Evolutionary conservation across 2,329 filamentous ascomycete genomes (phyloP).

Genomic region (Paecilomyces niveus): DNA sequence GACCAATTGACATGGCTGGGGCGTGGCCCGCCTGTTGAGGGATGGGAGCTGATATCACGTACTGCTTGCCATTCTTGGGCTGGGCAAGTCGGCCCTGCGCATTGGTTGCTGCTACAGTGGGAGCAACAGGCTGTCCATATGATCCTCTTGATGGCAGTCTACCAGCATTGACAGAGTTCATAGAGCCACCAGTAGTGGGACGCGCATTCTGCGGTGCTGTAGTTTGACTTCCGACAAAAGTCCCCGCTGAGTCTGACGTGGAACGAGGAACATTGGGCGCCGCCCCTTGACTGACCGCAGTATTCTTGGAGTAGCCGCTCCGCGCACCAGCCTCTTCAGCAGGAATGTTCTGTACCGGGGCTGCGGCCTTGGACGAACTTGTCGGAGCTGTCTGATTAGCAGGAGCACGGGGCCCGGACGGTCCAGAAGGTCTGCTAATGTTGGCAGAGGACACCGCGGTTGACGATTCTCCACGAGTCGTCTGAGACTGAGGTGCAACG

Average conservation of each 20-base stretch:
- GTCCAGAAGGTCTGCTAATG: slow-evolving; percentile 12
- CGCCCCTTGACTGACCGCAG: slow-evolving; percentile 19
- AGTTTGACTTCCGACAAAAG: slow-evolving; percentile 41
- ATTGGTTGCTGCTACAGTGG: slow-evolving; percentile 80
- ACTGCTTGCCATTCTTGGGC: slow-evolving; percentile 58
- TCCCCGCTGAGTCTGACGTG: slow-evolving; percentile 51
- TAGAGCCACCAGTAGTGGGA: slow-evolving; percentile 75
- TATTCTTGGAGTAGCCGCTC: slow-evolving; percentile 9
- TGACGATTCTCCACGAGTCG: slow-evolving; percentile 57
- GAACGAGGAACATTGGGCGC: slow-evolving; percentile 47
- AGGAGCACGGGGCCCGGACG: slow-evolving; percentile 40
- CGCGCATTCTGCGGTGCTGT: slow-evolving; percentile 45
- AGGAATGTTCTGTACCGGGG: slow-evolving; percentile 23
- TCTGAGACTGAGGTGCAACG: slow-evolving; percentile 82
- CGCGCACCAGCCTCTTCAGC: slow-evolving; percentile 3
- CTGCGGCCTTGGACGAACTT: slow-evolving; percentile 32
- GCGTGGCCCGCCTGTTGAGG: slow-evolving; percentile 46
- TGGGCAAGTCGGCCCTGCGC: slow-evolving; percentile 86
- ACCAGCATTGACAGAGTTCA: slow-evolving; percentile 55
- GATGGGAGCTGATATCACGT: slow-evolving; percentile 64
- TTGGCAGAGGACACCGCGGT: slow-evolving; percentile 4
- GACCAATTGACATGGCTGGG: slow-evolving; percentile 50
- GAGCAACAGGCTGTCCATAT: slow-evolving; percentile 82
- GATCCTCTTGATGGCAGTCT: slow-evolving; percentile 67
- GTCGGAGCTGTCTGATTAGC: slow-evolving; percentile 6